phyloP scores from a whole-genome alignment of 2,329 filamentous ascomycete species.

The Pseudogymnoascus sp. region DNA sequence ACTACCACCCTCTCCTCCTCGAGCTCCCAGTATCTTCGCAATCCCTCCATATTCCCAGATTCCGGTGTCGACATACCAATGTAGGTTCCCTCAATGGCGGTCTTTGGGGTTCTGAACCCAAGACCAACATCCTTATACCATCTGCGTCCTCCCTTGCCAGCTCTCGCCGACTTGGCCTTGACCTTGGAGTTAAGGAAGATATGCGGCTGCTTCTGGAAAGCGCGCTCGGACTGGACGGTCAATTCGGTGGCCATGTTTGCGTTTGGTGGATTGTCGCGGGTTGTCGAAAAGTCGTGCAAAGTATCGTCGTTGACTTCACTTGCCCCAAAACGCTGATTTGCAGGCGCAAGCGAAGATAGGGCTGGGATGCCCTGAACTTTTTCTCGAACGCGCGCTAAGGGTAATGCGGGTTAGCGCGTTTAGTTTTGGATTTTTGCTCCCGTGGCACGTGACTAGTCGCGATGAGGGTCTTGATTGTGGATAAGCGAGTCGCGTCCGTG shows the following conservation, averaged over 20 bases:
- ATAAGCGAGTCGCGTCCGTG: constrained; percentile 11
- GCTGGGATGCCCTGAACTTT: constrained; percentile 10
- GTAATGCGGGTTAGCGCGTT: not conserved
- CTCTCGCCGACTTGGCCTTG: constrained; percentile 75
- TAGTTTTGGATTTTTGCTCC: not conserved
- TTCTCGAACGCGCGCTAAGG: not conserved
- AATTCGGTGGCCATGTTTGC: constrained; percentile 86
- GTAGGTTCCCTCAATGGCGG: constrained; percentile 96
- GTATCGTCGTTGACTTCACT: constrained; percentile 18
- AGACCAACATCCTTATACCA: constrained; percentile 99
- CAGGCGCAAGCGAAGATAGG: constrained; percentile 1
- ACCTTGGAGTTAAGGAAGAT: constrained; percentile 99
- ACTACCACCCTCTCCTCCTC: not conserved
- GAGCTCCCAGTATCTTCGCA: not conserved
- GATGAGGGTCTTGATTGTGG: constrained; percentile 6
- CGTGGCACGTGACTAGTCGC: not conserved
- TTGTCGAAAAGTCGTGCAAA: constrained; percentile 24
- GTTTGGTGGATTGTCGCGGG: constrained; percentile 23
- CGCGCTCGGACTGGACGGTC: constrained; percentile 99
- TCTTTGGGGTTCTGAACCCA: constrained; percentile 98
- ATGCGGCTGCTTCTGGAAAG: constrained; percentile 99
- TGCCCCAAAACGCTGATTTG: constrained; percentile 6
- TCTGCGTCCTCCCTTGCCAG: constrained; percentile 89
- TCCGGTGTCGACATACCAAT: constrained; percentile 68
- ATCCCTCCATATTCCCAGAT: not conserved